A percentile compares a stretch with the other conserved stretches of the same genome.
phyloP scores from a whole-genome alignment of 345 rosid genomes.

The Gossypium longicalyx region DNA sequence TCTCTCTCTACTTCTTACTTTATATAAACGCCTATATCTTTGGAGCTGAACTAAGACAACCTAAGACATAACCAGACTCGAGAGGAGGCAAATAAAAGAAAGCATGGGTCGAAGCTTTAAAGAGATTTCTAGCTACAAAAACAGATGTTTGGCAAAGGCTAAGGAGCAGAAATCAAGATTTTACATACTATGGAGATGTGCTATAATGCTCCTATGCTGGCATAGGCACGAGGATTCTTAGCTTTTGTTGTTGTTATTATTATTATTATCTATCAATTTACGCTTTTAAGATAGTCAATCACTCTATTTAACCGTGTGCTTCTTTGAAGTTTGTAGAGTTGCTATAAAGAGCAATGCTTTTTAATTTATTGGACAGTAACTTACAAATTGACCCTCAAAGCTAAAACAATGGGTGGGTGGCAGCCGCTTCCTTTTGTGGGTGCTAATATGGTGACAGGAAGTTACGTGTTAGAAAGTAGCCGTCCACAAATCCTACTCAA shows the following conservation, averaged over 20 bases:
- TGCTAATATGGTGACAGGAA: too few relatives aligned
- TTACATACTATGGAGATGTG: background rate
- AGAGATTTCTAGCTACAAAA: background rate
- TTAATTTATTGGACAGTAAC: too few relatives aligned
- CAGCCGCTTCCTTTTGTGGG: too few relatives aligned
- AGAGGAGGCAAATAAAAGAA: background rate
- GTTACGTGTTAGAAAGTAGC: too few relatives aligned
- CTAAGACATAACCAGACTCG: background rate
- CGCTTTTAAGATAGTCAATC: too few relatives aligned
- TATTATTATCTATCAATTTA: too few relatives aligned
- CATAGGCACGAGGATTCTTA: background rate
- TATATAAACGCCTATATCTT: background rate
- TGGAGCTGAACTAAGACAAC: background rate
- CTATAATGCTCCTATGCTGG: background rate
- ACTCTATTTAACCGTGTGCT: too few relatives aligned
- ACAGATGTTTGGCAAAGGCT: background rate
- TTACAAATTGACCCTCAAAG: too few relatives aligned
- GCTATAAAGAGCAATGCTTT: too few relatives aligned
- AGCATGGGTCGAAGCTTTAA: background rate
- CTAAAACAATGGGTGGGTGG: too few relatives aligned
- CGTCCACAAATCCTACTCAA: too few relatives aligned
- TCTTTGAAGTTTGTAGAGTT: too few relatives aligned
- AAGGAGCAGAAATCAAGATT: constrained; percentile 1
- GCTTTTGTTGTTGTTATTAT: background rate
- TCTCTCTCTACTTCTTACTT: background rate